Percentiles rank a stretch among this genome's conserved stretches.
Evolutionary conservation across 2,329 filamentous ascomycete genomes (phyloP).

Genomic region (Pseudomassariella vexata): DNA sequence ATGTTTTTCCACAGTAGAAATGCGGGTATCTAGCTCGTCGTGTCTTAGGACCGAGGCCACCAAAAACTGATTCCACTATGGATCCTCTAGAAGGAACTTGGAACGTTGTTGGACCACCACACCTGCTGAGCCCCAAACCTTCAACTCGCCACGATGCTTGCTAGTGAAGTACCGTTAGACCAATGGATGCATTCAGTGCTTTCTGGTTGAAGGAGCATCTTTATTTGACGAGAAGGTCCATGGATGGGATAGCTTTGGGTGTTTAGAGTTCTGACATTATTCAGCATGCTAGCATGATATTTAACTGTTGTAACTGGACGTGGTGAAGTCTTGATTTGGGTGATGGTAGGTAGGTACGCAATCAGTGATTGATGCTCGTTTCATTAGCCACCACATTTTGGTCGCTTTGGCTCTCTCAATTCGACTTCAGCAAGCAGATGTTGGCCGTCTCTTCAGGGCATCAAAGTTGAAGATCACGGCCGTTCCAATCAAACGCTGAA

Average conservation of each 20-base stretch:
- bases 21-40: no score
- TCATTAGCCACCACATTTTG: neutral
- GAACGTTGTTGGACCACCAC: no score
- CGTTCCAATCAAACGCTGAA: conserved; percentile 8
- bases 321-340: neutral
- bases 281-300: neutral
- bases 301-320: neutral
- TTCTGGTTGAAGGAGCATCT: no score
- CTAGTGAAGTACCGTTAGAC: neutral
- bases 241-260: no score
- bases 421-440: neutral
- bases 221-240: no score
- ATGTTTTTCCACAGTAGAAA: no score
- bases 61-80: no score
- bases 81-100: no score
- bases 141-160: neutral
- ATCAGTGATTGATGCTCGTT: neutral
- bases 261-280: no score
- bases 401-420: neutral
- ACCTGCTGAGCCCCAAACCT: no score
- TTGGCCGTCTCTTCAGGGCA: no score
- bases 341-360: neutral
- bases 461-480: neutral
- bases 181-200: neutral
- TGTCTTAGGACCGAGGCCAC: no score